phyloP scores from a whole-genome alignment of 1,284 basidiomycete genomes.

The Marasmius tenuissimus region DNA sequence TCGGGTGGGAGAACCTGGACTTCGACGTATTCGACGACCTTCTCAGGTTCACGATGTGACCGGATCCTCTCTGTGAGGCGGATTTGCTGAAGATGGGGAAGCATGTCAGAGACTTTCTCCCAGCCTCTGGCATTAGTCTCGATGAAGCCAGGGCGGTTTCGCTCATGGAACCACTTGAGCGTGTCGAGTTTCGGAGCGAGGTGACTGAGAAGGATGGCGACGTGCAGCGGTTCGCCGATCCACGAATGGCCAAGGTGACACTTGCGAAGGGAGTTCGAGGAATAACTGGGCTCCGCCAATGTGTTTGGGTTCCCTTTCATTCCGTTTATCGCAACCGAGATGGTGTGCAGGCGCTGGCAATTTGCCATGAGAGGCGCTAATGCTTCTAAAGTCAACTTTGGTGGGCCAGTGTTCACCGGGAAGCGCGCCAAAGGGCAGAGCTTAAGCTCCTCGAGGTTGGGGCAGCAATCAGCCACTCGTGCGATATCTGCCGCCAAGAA shows the following conservation, averaged over 20 bases:
- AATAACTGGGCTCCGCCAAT: slow-evolving; percentile 43
- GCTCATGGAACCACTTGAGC: slow-evolving; percentile 73
- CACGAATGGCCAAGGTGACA: slow-evolving; percentile 75
- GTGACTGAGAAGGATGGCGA: slow-evolving; percentile 71
- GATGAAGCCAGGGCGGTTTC: slow-evolving; percentile 65
- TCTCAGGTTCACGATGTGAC: slow-evolving; percentile 28
- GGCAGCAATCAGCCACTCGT: slow-evolving; percentile 57
- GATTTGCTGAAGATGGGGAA: slow-evolving; percentile 68
- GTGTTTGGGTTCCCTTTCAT: slow-evolving; percentile 44
- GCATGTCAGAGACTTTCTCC: slow-evolving; percentile 64
- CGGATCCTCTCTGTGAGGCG: slow-evolving; percentile 59
- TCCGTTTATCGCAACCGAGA: slow-evolving; percentile 65
- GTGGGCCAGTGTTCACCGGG: slow-evolving; percentile 48
- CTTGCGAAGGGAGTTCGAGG: slow-evolving; percentile 63
- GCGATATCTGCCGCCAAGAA: slow-evolving; percentile 61
- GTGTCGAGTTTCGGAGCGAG: slow-evolving; percentile 66
- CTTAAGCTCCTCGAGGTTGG: slow-evolving; percentile 62
- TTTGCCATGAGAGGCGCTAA: slow-evolving; percentile 54
- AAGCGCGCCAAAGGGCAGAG: slow-evolving; percentile 69
- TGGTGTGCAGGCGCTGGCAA: slow-evolving; percentile 61
- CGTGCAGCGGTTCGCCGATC: slow-evolving; percentile 63
- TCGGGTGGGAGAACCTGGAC: slow-evolving; percentile 17
- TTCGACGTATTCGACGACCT: slow-evolving; percentile 15
- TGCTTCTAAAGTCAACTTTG: slow-evolving; percentile 57
- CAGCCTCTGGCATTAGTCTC: slow-evolving; percentile 66